Conservation (phyloP, 495 filamentous ascomycete species). For the Penicillium turbatum region DNA sequence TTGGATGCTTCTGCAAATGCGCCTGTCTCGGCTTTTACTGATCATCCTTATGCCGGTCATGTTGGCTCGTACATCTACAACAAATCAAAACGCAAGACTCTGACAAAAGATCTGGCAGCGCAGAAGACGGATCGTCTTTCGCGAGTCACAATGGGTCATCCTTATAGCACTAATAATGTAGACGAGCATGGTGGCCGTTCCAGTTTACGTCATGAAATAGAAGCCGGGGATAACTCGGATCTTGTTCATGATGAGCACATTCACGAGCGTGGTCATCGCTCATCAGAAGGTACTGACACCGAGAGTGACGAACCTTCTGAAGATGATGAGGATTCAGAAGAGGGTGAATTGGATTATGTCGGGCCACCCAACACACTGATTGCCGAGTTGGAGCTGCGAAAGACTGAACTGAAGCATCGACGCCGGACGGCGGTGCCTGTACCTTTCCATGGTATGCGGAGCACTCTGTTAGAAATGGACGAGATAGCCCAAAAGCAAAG, state of each 20-base stretch:
- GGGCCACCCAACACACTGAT: constrained; percentile 84
- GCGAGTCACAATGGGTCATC: constrained; percentile 20
- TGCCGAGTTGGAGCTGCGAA: constrained; percentile 86
- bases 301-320: constrained; percentile 23
- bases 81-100: constrained; percentile 29
- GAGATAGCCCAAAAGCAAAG: constrained; percentile 85
- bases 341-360: constrained; percentile 49
- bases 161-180: constrained; percentile 12
- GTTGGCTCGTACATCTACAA: constrained; percentile 64
- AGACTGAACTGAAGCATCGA: constrained; percentile 73
- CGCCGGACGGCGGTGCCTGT: constrained; percentile 62
- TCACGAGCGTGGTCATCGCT: constrained; percentile 15
- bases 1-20: constrained; percentile 90
- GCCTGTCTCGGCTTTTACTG: constrained; percentile 91
- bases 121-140: constrained; percentile 21
- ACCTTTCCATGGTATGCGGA: constrained; percentile 68
- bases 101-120: constrained; percentile 18
- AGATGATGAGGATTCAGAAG: constrained; percentile 34
- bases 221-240: constrained; percentile 17
- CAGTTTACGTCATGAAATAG: constrained; percentile 2
- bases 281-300: constrained; percentile 16
- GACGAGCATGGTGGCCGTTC: constrained; percentile 8
- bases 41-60: constrained; percentile 80
- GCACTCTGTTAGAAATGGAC: constrained; percentile 87
- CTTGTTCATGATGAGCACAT: constrained; percentile 18